A percentile compares a stretch with the other conserved stretches of the same genome.
Evolutionary conservation across 1,139 yeast genomes (phyloP).

Genomic region (Candida sp.): DNA sequence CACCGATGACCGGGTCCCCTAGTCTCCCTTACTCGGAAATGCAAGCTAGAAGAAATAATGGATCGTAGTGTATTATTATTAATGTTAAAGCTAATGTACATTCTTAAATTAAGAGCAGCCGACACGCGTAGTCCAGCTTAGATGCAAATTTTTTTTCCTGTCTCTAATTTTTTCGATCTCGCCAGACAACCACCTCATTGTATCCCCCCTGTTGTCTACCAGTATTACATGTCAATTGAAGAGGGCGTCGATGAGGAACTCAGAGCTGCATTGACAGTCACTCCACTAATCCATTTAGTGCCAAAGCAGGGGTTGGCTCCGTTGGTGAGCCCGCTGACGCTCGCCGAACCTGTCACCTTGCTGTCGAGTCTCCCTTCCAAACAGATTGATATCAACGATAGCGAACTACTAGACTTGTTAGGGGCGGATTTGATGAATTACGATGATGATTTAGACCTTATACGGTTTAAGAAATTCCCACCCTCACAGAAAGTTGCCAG

Average conservation of each 20-base stretch:
- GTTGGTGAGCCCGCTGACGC: constrained; percentile 13
- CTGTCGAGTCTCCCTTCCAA: constrained; percentile 1
- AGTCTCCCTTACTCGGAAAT: constrained; percentile 26
- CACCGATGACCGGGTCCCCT: constrained; percentile 21
- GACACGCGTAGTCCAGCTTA: neutral
- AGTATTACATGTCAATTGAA: constrained; percentile 25
- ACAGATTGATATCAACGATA: constrained; percentile 3
- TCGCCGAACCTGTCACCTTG: constrained; percentile 9
- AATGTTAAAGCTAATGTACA: neutral
- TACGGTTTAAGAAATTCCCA: constrained; percentile 15
- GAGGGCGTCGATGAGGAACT: constrained; percentile 18
- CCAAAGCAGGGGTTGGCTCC: constrained; percentile 34
- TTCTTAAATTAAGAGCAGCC: neutral
- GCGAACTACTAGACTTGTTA: constrained; percentile 16
- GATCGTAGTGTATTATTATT: neutral
- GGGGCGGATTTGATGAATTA: constrained; percentile 21
- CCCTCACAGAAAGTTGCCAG: neutral
- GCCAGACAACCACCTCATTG: constrained; percentile 16
- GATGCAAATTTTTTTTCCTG: neutral
- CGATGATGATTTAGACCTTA: constrained; percentile 19
- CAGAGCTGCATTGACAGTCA: constrained; percentile 26
- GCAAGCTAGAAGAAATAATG: constrained; percentile 11
- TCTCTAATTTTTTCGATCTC: neutral
- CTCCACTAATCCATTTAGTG: constrained; percentile 32
- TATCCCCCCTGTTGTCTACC: constrained; percentile 21